phyloP scores from a whole-genome alignment of 768 basidiomycete species.

The Epithele typhae region DNA sequence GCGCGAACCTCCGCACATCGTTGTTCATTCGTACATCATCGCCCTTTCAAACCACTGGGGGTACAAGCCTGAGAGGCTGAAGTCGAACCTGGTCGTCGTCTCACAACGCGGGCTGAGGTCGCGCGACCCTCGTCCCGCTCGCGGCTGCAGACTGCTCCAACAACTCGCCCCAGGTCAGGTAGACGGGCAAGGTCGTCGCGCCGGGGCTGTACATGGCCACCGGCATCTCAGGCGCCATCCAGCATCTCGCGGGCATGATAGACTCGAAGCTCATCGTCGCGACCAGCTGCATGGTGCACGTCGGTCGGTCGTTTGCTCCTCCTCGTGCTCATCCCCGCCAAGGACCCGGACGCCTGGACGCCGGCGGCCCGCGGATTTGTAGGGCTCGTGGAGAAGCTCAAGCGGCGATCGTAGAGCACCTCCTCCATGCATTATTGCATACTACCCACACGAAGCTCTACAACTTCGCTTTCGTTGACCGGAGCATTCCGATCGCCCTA shows the following conservation, averaged over 20 bases:
- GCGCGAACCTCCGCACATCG: no score
- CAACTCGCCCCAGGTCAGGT: constrained; percentile 97
- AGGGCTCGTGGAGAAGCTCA: constrained; percentile 86
- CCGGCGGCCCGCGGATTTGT: constrained; percentile 94
- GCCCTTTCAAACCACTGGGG: constrained; percentile 8
- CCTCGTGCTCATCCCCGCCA: constrained; percentile 3
- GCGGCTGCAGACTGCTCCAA: constrained; percentile 98
- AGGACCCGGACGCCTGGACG: constrained; percentile 96
- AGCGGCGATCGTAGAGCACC: constrained; percentile 23
- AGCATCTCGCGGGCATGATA: constrained; percentile 99
- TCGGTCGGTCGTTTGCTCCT: background rate
- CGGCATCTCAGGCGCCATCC: constrained; percentile 97
- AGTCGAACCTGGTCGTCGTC: constrained; percentile 13
- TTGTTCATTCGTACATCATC: no score
- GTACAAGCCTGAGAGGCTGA: constrained; percentile 8
- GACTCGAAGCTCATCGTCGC: constrained; percentile 98
- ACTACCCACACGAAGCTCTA: background rate
- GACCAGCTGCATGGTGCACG: constrained; percentile 85
- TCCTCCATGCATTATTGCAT: background rate
- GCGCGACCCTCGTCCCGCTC: constrained; percentile 92
- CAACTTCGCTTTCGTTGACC: background rate
- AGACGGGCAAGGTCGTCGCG: constrained; percentile 98
- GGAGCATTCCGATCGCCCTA: constrained; percentile 10
- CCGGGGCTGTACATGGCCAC: constrained; percentile 95
- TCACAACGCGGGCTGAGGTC: constrained; percentile 10